Percentiles rank a stretch among this genome's conserved stretches.
phyloP scores from a whole-genome alignment of 257 asterid species.

The Solanum commersonii region DNA sequence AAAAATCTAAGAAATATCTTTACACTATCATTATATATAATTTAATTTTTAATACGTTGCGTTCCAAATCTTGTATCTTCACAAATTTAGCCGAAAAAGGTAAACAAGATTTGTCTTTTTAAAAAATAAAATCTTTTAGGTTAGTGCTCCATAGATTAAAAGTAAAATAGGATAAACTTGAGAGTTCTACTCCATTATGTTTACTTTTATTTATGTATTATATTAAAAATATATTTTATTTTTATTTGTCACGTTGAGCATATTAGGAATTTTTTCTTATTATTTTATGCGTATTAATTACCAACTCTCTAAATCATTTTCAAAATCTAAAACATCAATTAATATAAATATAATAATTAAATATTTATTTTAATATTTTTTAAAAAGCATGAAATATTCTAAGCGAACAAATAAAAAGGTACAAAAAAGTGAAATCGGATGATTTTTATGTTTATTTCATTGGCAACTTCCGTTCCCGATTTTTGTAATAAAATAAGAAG shows the following conservation, averaged over 20 bases:
- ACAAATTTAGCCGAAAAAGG: neutral
- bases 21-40: neutral
- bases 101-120: neutral
- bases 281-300: no score
- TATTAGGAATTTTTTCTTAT: no score
- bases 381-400: no score
- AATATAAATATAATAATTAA: no score
- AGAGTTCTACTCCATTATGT: neutral
- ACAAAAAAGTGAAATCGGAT: neutral
- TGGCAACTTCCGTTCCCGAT: neutral
- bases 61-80: neutral
- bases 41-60: neutral
- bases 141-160: neutral
- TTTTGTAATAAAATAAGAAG: neutral
- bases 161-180: neutral
- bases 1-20: neutral
- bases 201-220: neutral
- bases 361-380: no score
- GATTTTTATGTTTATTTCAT: neutral
- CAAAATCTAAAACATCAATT: no score
- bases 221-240: no score
- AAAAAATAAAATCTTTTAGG: neutral
- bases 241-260: neutral
- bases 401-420: neutral
- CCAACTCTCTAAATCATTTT: no score